Percentiles rank a stretch among this genome's conserved stretches.
Evolutionary conservation across 1,139 yeast species (phyloP).

Genomic region (Zygoascus meyerae): DNA sequence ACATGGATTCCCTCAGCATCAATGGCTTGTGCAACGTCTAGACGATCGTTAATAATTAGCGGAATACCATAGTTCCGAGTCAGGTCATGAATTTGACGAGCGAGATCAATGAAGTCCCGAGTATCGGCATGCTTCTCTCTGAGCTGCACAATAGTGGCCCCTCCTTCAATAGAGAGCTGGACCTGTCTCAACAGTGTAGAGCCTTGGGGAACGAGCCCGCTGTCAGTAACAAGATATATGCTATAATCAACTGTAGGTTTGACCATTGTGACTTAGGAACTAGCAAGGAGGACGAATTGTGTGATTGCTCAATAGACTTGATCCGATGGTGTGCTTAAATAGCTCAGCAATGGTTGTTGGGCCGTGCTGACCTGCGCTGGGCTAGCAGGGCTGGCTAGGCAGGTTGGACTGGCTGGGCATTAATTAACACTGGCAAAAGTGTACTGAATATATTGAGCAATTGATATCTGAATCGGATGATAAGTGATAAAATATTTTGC

Average conservation of each 20-base stretch:
- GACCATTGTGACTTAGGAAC: background rate
- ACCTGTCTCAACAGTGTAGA: conserved; percentile 48
- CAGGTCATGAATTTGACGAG: conserved; percentile 53
- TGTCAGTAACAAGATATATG: conserved; percentile 75
- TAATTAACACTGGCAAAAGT: too few species aligned
- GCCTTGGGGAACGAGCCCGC: conserved; percentile 65
- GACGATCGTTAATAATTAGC: conserved; percentile 76
- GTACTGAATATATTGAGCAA: too few species aligned
- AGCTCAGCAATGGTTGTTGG: too few species aligned
- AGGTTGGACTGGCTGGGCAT: too few species aligned
- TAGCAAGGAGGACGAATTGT: too few species aligned
- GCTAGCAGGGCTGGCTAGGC: too few species aligned
- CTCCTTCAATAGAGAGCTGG: conserved; percentile 55
- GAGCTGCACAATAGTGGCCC: conserved; percentile 76
- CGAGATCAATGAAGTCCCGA: conserved; percentile 57
- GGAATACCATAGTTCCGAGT: conserved; percentile 63
- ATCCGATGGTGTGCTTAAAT: too few species aligned
- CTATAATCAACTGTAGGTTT: conserved; percentile 47
- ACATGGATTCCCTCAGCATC: conserved; percentile 93
- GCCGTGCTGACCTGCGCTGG: too few species aligned
- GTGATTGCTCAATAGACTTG: too few species aligned
- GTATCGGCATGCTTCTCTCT: conserved; percentile 77
- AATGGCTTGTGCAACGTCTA: conserved; percentile 84
- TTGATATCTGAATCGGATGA: too few species aligned
- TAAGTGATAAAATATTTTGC: too few species aligned